Conservation (phyloP, 2,329 filamentous ascomycete genomes). For the Aspergillus costaricaensis region DNA sequence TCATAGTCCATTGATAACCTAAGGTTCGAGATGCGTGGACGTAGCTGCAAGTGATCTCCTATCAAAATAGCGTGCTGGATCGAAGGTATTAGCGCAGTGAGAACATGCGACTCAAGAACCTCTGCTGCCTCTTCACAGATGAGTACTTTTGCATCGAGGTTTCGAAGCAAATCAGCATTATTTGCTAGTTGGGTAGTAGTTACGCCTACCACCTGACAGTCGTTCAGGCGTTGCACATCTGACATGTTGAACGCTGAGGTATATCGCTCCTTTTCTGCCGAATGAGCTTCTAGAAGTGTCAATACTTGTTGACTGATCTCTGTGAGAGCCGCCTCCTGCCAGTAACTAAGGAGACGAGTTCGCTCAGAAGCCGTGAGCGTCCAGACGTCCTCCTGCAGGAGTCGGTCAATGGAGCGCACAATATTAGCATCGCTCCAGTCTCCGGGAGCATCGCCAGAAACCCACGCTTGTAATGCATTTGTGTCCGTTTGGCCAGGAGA, state of each 20-base stretch:
- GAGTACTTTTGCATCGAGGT: conserved; percentile 4
- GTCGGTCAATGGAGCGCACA: conserved; percentile 5
- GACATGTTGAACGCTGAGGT: neutral
- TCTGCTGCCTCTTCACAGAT: conserved; percentile 17
- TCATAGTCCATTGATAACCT: conserved; percentile 4
- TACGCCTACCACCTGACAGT: conserved; percentile 10
- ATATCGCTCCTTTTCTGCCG: neutral
- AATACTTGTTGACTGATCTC: neutral
- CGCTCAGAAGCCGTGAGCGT: neutral
- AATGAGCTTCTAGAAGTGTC: neutral
- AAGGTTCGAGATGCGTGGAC: conserved; percentile 7
- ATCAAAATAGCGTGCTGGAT: conserved; percentile 15
- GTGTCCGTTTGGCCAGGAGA: neutral
- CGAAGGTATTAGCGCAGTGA: conserved; percentile 10
- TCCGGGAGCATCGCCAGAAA: conserved; percentile 2
- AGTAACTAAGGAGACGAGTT: neutral
- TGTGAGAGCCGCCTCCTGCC: neutral
- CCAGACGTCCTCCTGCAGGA: neutral
- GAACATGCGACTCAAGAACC: conserved; percentile 12
- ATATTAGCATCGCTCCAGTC: neutral
- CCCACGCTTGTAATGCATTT: neutral
- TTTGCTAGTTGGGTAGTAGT: conserved; percentile 15
- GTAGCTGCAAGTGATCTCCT: conserved; percentile 15
- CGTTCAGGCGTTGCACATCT: neutral
- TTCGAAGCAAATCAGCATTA: conserved; percentile 1